Base-by-base conservation (phyloP, 192 early-diverging fungal species). In the Phlyctochytrium bullatum region DNA sequence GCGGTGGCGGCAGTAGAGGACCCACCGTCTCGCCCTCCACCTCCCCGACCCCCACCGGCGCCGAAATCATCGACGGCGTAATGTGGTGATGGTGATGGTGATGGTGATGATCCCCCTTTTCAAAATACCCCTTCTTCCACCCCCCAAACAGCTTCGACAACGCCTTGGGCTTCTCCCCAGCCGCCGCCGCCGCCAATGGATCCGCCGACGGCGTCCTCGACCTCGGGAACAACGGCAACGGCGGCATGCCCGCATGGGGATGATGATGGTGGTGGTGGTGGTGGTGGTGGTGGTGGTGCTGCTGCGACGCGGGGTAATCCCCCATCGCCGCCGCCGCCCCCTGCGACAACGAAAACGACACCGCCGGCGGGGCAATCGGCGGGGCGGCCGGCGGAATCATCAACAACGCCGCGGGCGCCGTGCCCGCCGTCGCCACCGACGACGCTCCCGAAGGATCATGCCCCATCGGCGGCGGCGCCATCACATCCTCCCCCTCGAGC, bases 101-200 rank as follows among this genome's bases (percentile, higher is more conserved):
- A n/a, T n/a, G n/a, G n/a, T n/a, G n/a, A n/a, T n/a, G n/a, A n/a
- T 73, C 72, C 56, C 72, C 69, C 50, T 68, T 74, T 30, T 73
- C 71, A 50, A 73, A 73, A 1, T 59, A 36, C 14, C 27, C 62
- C 62, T 71, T 69, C 68, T 68, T 66, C 29, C 59, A 35, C 25
- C 52, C 52, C 0, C 52, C 33, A 63, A 75, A 64, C 40, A 69
- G 29, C 52, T 75, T 75, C 28, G 66, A 57, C 61, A 65, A 64
- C 2, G 64, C 61, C 27, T 66, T 69, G 29, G 62, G 35, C 24
- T 59, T 25, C 61, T 47, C 40, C 40, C 6, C 40, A 14, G 40
- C 20, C 6, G 40, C 40, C 10, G 20, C 10, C 40, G 20, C 20
- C 40, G 40, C 20, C 40, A 20, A 6, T 47, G 40, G 10, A 20